Evolutionary conservation across 225 moss, liverwort and hornwort species (phyloP).

Genomic region (Pleurozium schreberi): DNA sequence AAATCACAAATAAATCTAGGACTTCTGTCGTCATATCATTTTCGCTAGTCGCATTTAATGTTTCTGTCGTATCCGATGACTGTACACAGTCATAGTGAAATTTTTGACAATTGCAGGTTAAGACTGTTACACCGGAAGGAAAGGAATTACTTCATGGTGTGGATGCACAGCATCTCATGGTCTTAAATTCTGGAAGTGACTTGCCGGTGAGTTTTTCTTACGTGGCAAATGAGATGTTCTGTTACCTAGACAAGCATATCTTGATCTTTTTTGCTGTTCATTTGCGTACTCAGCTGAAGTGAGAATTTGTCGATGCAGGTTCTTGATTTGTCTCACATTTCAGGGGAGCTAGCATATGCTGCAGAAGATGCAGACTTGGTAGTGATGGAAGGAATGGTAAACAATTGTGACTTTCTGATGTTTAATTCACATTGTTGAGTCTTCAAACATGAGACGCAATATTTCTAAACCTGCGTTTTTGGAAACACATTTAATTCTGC

Average conservation of each 20-base stretch:
- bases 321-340: conserved; percentile 54
- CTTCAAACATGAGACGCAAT: not conserved
- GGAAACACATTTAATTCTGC: not conserved
- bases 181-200: conserved; percentile 91
- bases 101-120: conserved; percentile 31
- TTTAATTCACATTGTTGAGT: not conserved
- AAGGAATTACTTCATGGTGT: conserved; percentile 58
- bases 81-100: not conserved
- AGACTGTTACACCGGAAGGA: conserved; percentile 33
- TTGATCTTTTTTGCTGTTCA: not conserved
- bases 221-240: not conserved
- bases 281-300: not conserved
- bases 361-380: conserved; percentile 79
- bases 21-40: not conserved
- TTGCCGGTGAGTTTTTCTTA: conserved; percentile 49
- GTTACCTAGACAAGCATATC: not conserved
- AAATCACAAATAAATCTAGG: not conserved
- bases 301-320: conserved; percentile 25
- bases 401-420: not conserved
- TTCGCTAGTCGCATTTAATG: not conserved
- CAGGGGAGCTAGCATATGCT: conserved; percentile 68
- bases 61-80: not conserved
- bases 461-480: not conserved
- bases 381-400: conserved; percentile 82
- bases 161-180: conserved; percentile 64